A percentile compares a stretch with the other conserved stretches of the same genome.
These are phyloP conservation scores for Zymoseptoria brevis DNA, from an alignment of 2,329 filamentous ascomycete genomes.

Conservation along the genomic window DNA sequence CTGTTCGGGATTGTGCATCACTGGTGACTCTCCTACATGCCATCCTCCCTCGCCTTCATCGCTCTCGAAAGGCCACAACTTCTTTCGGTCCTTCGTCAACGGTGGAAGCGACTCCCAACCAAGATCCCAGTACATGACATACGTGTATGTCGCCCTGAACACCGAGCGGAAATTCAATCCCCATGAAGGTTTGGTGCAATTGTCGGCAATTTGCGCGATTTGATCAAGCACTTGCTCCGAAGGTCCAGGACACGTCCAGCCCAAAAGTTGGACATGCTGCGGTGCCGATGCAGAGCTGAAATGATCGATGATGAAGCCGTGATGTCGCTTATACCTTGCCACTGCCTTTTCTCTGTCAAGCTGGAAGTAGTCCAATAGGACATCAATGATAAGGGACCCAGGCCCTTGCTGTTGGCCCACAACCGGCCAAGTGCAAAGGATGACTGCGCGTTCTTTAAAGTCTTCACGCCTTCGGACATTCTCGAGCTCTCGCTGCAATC, in stretches of 20 bases:
- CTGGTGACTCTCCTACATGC: not conserved
- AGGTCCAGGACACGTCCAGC: not conserved
- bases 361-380: not conserved
- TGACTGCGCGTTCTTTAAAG: conserved; percentile 1
- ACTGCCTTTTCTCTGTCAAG: not conserved
- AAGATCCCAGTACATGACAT: not conserved
- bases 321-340: not conserved
- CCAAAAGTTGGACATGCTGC: not conserved
- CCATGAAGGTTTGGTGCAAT: not conserved
- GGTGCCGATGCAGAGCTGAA: no score
- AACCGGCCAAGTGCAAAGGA: conserved; percentile 1
- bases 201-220: not conserved
- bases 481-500: not conserved
- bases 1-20: not conserved
- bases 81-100: not conserved
- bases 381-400: not conserved
- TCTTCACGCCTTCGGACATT: not conserved
- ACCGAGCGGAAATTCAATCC: not conserved
- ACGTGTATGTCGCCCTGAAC: not conserved
- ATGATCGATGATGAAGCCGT: not conserved
- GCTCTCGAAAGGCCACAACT: not conserved
- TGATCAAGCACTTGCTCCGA: not conserved
- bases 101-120: not conserved
- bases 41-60: not conserved
- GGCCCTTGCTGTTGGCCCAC: not conserved